A percentile compares a stretch with the other conserved stretches of the same genome.
Conservation (phyloP, 805 yeast species). For the Jamesozyma lodderae region DNA sequence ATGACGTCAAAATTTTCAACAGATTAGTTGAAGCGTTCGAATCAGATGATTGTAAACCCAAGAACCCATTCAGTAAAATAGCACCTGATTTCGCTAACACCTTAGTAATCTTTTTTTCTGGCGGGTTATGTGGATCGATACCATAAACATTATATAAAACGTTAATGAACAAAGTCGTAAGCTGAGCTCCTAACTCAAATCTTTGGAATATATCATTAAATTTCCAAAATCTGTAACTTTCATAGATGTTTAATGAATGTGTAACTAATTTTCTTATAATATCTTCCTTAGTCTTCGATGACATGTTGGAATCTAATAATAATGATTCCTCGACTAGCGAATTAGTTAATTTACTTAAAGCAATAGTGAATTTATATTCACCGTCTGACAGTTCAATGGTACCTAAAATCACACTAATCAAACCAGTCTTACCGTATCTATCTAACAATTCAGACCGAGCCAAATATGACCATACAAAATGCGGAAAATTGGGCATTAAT, state of each 20-base stretch:
- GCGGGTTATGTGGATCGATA: constrained; percentile 34
- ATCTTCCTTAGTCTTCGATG: constrained; percentile 39
- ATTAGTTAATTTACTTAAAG: constrained; percentile 47
- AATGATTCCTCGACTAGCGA: constrained; percentile 41
- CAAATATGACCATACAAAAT: constrained; percentile 72
- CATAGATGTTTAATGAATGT: constrained; percentile 61
- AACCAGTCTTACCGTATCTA: constrained; percentile 54
- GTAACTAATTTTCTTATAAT: constrained; percentile 46
- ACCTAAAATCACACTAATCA: constrained; percentile 53
- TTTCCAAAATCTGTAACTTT: constrained; percentile 64
- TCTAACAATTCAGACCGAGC: constrained; percentile 58
- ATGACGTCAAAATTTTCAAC: constrained; percentile 13
- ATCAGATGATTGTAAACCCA: constrained; percentile 42
- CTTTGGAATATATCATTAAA: constrained; percentile 49
- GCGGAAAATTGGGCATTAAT: constrained; percentile 42
- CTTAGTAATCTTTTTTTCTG: constrained; percentile 36
- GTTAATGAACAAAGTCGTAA: constrained; percentile 46
- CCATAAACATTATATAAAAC: constrained; percentile 49
- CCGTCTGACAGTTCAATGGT: constrained; percentile 65
- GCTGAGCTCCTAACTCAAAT: constrained; percentile 48
- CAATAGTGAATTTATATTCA: constrained; percentile 52
- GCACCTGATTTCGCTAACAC: constrained; percentile 45
- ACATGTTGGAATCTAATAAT: constrained; percentile 22
- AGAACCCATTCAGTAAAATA: constrained; percentile 46
- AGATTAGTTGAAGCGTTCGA: constrained; percentile 32